These are phyloP conservation scores for Penicillium sp. DNA, from an alignment of 2,329 filamentous ascomycete species.

Conservation along the genomic window DNA sequence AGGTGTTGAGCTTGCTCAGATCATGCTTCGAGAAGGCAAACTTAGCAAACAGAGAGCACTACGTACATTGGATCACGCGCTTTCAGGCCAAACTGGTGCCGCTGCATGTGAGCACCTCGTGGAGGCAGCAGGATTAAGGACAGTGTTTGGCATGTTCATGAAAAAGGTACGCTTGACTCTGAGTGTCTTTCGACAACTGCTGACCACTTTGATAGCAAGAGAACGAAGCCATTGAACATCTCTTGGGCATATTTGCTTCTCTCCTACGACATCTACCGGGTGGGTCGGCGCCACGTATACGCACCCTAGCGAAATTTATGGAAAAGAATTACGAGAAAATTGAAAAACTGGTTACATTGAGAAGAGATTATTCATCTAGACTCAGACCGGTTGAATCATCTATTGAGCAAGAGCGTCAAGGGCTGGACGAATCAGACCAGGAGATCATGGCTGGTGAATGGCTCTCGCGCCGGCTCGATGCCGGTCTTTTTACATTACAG, in stretches of 20 bases:
- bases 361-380: constrained; percentile 64
- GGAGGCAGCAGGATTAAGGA: constrained; percentile 79
- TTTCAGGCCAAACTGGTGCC: constrained; percentile 54
- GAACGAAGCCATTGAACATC: constrained; percentile 65
- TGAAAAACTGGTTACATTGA: constrained; percentile 64
- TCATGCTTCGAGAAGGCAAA: constrained; percentile 88
- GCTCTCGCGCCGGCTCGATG: constrained; percentile 72
- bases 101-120: constrained; percentile 72
- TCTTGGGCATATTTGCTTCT: constrained; percentile 79
- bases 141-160: constrained; percentile 81
- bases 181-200: neutral
- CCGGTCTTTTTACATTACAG: constrained; percentile 78
- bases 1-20: constrained; percentile 82
- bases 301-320: constrained; percentile 87
- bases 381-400: constrained; percentile 60
- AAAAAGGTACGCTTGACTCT: constrained; percentile 54
- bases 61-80: constrained; percentile 78
- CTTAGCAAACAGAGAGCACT: constrained; percentile 74
- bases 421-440: constrained; percentile 54
- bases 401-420: constrained; percentile 57
- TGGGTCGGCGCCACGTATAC: constrained; percentile 72
- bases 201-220: constrained; percentile 50
- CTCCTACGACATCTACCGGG: constrained; percentile 76
- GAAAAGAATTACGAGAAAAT: constrained; percentile 92
- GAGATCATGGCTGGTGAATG: constrained; percentile 65